Evolutionary conservation across 805 yeast genomes (phyloP), one percentile per base, ranked within the genome.

Genomic region (Hagleromyces aurorensis): DNA sequence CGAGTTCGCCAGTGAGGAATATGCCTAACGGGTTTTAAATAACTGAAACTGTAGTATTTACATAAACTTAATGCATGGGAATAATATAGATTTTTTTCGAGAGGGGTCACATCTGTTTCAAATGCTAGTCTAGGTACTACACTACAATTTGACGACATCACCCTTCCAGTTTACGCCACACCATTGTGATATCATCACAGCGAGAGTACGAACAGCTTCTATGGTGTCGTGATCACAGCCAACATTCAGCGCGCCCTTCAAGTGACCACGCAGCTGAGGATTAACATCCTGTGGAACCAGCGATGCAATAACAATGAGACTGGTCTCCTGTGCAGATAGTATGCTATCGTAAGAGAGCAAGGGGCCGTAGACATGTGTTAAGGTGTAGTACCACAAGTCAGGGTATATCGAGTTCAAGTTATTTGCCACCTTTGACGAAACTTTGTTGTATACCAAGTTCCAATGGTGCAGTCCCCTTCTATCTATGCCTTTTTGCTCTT

Each of bases 211-310:
- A 7, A 74, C 69, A 2, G 72, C 73, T 29, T 64, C 62, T 17
- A 85, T 62, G 35, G 79, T 80, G 29, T 76, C 81, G 16, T 52
- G 47, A 7, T 80, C 64, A 6, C 82, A 79, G 0, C 95, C 95
- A 16, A 75, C 70, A 46, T 84, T 85, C 28, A 76, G 38, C 0
- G 95, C 96, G 0, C 96, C 96, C 52, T 69, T 72, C 37, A 87
- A 64, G 51, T 87, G 96, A 0, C 96, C 96, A 56, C 84, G 82
- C 41, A 87, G 64, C 46, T 87, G 96, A 0, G 95, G 94, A 43
- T 82, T 84, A 7, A 87, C 96, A 54, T 87, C 94, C 50, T 84
- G 95, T 1, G 96, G 96, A 7, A 87, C 75, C 41, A 87, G 65
- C 37, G 89, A 69, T 1, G 93, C 77, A 11, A 87, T 70, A 2